Conservation (phyloP, 192 early-diverging fungal genomes). For the Coemansia sp. region DNA sequence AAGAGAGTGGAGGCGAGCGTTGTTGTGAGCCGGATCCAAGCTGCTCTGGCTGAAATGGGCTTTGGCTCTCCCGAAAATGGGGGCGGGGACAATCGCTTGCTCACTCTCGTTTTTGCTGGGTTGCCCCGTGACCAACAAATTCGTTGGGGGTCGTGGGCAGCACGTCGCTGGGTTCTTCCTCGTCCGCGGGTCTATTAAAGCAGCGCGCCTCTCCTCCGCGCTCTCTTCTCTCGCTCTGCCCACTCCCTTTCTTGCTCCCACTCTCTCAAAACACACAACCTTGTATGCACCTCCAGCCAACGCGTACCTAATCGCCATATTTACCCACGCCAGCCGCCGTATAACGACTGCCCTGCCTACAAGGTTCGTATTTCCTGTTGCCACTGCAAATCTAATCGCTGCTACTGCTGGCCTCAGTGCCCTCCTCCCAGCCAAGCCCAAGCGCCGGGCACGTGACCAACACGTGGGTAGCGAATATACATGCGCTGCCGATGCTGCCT, state of each 20-base stretch:
- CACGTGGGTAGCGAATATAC: neutral
- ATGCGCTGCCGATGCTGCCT: neutral
- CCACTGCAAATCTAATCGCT: neutral
- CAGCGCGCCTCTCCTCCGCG: neutral
- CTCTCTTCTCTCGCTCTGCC: slow-evolving; percentile 7
- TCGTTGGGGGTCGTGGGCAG: slow-evolving; percentile 24
- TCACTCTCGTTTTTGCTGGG: neutral
- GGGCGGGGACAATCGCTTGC: neutral
- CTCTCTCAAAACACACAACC: slow-evolving; percentile 5
- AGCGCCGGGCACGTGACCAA: neutral
- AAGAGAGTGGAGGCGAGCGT: too few relatives aligned
- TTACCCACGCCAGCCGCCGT: neutral
- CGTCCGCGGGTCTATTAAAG: neutral
- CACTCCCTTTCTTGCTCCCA: neutral
- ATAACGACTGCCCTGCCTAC: neutral
- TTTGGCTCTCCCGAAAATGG: neutral
- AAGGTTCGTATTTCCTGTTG: neutral
- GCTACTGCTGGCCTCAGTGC: slow-evolving; percentile 1
- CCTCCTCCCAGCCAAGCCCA: neutral
- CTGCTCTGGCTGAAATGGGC: neutral
- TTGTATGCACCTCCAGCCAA: neutral
- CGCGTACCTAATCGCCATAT: neutral
- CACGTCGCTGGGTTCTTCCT: neutral
- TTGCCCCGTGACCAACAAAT: slow-evolving; percentile 14
- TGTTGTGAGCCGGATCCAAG: neutral